phyloP scores from a whole-genome alignment of 768 basidiomycete genomes.

The Serendipita sp. region DNA sequence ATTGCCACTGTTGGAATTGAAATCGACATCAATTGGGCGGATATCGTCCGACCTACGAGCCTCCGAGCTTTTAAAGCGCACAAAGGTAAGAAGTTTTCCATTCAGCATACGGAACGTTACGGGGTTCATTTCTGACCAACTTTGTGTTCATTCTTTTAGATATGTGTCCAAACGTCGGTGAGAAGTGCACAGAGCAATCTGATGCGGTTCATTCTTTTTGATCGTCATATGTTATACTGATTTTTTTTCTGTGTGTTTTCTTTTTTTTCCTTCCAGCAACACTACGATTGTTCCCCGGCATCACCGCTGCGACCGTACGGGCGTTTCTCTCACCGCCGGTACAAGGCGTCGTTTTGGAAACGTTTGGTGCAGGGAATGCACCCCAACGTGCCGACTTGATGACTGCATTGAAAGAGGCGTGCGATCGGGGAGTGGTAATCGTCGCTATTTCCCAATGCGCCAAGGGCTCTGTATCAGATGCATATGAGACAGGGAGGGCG shows the following conservation, averaged over 20 bases:
- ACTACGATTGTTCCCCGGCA: conserved; percentile 76
- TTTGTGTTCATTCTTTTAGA: conserved; percentile 26
- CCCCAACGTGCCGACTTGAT: conserved; percentile 67
- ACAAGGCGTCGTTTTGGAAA: conserved; percentile 74
- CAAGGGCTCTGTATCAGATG: conserved; percentile 72
- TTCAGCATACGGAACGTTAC: too few relatives aligned
- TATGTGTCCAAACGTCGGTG: conserved; percentile 74
- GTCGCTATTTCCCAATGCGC: conserved; percentile 86
- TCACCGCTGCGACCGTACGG: conserved; percentile 53
- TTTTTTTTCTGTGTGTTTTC: too few relatives aligned
- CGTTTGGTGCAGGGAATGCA: conserved; percentile 87
- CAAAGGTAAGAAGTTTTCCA: conserved; percentile 37
- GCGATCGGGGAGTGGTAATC: conserved; percentile 67
- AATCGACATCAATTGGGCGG: conserved; percentile 77
- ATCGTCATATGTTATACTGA: too few relatives aligned
- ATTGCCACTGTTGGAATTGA: conserved; percentile 74
- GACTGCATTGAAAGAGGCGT: conserved; percentile 63
- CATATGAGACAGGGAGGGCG: conserved; percentile 64
- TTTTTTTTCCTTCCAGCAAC: conserved; percentile 56
- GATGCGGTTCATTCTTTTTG: conserved; percentile 14
- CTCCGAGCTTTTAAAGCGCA: conserved; percentile 67
- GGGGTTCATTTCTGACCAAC: not conserved
- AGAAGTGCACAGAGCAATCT: conserved; percentile 17
- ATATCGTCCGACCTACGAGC: conserved; percentile 70
- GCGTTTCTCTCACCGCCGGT: conserved; percentile 64